Conservation (phyloP, 306 rosid species). For the Gastrolobium villosum region DNA sequence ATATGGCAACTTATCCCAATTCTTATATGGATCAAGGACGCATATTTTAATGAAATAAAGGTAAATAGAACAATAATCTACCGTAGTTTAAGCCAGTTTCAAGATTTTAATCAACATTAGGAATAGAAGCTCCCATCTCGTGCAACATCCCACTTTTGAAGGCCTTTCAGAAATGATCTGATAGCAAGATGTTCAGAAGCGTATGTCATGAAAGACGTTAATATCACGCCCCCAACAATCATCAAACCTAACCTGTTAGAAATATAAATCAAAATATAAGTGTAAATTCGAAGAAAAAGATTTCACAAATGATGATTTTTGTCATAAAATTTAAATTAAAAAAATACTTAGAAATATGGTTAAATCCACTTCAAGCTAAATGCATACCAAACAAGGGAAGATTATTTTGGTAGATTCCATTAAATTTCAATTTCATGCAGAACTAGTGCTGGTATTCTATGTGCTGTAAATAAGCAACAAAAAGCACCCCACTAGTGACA, state of each 20-base stretch:
- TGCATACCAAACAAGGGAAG: conserved; percentile 24
- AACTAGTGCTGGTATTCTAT: neutral
- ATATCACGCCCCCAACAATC: conserved; percentile 70
- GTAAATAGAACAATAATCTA: conserved; percentile 19
- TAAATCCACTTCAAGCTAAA: conserved; percentile 32
- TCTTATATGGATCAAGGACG: conserved; percentile 24
- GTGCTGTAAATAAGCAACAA: neutral
- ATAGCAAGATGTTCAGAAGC: conserved; percentile 86
- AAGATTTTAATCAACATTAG: conserved; percentile 54
- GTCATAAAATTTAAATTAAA: neutral
- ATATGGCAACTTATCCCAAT: conserved; percentile 18
- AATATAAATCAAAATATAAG: conserved; percentile 28
- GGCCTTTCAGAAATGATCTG: conserved; percentile 79
- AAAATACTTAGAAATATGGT: neutral
- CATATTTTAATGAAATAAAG: conserved; percentile 33
- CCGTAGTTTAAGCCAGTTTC: conserved; percentile 38
- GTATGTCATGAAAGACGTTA: conserved; percentile 86
- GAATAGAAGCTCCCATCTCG: conserved; percentile 60
- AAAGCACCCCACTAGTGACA: neutral
- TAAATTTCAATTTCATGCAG: conserved; percentile 27
- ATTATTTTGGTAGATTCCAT: conserved; percentile 8
- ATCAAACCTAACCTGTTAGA: conserved; percentile 83
- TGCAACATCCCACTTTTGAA: conserved; percentile 62
- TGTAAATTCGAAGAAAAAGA: neutral
- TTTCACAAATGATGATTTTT: conserved; percentile 7